phyloP scores from a whole-genome alignment of 1,284 basidiomycete genomes.

The Rugosomyces carneus region DNA sequence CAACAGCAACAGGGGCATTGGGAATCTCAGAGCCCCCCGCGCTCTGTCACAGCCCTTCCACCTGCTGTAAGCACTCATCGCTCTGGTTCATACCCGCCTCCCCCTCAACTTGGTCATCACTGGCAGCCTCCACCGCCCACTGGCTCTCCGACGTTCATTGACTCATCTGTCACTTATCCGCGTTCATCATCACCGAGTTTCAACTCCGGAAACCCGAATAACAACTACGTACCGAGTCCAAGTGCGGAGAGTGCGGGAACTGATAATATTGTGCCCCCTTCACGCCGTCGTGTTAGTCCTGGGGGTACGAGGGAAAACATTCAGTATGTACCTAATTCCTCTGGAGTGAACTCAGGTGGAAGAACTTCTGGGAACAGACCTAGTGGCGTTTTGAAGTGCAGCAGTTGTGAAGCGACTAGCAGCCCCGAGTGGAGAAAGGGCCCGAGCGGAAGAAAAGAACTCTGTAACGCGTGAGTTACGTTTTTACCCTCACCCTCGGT shows the following conservation, averaged over 20 bases:
- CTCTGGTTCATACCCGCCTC: conserved; percentile 36
- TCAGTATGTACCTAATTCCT: conserved; percentile 21
- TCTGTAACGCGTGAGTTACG: conserved; percentile 82
- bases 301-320: conserved; percentile 25
- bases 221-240: not conserved
- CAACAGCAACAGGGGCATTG: conserved; percentile 21
- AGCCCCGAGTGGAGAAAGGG: conserved; percentile 96
- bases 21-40: conserved; percentile 32
- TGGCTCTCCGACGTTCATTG: conserved; percentile 9
- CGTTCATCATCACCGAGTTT: not conserved
- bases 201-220: not conserved
- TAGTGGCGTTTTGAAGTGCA: conserved; percentile 68
- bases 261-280: conserved; percentile 56
- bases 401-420: conserved; percentile 77
- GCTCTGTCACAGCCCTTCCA: conserved; percentile 27
- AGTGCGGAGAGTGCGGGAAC: conserved; percentile 22
- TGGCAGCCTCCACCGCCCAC: conserved; percentile 30
- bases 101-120: conserved; percentile 29
- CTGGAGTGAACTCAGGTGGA: conserved; percentile 30
- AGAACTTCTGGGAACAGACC: conserved; percentile 52
- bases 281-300: conserved; percentile 52
- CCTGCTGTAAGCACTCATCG: conserved; percentile 40
- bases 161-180: conserved; percentile 14
- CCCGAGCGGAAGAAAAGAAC: conserved; percentile 83
- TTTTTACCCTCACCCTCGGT: conserved; percentile 18